Conservation (phyloP, 2,329 filamentous ascomycete genomes). For the Paraconiothyrium sp. region DNA sequence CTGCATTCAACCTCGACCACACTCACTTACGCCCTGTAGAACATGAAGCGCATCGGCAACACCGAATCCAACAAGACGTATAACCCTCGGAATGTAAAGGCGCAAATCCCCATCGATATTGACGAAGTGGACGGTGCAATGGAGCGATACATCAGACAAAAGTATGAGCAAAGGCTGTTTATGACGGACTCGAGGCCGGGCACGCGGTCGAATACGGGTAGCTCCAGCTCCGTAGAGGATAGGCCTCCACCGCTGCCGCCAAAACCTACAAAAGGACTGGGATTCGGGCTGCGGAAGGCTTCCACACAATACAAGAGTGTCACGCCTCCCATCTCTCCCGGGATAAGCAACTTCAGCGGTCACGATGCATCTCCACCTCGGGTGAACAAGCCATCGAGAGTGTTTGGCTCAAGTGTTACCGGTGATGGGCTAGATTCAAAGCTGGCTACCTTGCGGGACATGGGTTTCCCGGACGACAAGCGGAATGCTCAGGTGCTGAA, state of each 20-base stretch:
- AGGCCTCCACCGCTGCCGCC: conserved; percentile 67
- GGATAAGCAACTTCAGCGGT: conserved; percentile 41
- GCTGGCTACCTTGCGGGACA: conserved; percentile 79
- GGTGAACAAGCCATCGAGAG: conserved; percentile 70
- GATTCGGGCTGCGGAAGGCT: conserved; percentile 73
- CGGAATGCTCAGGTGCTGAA: conserved; percentile 84
- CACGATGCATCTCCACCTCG: conserved; percentile 50
- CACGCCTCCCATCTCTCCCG: conserved; percentile 47
- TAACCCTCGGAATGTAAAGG: conserved; percentile 84
- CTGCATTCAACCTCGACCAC: not conserved
- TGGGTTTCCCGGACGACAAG: conserved; percentile 89
- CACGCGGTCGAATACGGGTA: conserved; percentile 65
- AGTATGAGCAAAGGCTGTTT: conserved; percentile 78
- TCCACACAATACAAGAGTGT: conserved; percentile 74
- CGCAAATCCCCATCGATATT: conserved; percentile 85
- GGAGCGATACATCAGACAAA: conserved; percentile 94
- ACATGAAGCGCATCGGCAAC: conserved; percentile 95
- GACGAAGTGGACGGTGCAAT: conserved; percentile 95
- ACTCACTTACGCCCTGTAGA: conserved; percentile 62
- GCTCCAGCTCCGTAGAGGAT: conserved; percentile 63
- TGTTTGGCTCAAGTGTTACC: conserved; percentile 74
- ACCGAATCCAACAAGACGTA: conserved; percentile 84
- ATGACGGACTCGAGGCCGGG: conserved; percentile 48
- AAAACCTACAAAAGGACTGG: conserved; percentile 68
- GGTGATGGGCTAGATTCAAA: conserved; percentile 76